Percentiles rank a stretch among this genome's conserved stretches.
Conservation (phyloP, 192 early-diverging fungal species). For the Mortierella claussenii region DNA sequence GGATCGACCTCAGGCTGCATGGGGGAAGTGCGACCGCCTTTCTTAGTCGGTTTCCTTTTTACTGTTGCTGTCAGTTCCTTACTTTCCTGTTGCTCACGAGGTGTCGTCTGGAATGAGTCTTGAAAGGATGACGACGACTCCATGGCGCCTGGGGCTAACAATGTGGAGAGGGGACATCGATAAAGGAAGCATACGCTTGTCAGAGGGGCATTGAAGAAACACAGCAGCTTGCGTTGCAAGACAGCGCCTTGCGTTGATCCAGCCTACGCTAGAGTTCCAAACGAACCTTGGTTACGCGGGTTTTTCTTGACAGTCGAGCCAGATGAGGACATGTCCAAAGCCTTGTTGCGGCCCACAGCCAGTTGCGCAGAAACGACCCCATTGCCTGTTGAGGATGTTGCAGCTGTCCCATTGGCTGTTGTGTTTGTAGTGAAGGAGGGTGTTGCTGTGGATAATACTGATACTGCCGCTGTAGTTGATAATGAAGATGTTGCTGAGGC, state of each 20-base stretch:
- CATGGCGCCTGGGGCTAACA: background rate
- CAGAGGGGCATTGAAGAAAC: too few species aligned
- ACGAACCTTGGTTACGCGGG: slow-evolving; percentile 30
- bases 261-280: too few species aligned
- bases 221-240: too few species aligned
- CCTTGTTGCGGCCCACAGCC: slow-evolving; percentile 7
- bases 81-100: background rate
- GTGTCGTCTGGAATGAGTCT: slow-evolving; percentile 32
- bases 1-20: slow-evolving; percentile 1
- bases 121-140: slow-evolving; percentile 9
- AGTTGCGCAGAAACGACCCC: too few species aligned
- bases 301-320: slow-evolving; percentile 34
- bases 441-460: background rate
- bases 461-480: too few species aligned
- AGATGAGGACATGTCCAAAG: slow-evolving; percentile 20
- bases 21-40: background rate
- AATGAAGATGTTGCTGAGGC: too few species aligned
- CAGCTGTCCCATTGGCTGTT: background rate
- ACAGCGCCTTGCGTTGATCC: too few species aligned
- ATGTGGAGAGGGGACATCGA: too few species aligned
- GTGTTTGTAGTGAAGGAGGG: background rate
- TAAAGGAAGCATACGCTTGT: too few species aligned
- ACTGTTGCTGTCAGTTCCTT: background rate
- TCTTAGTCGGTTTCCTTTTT: slow-evolving; percentile 13
- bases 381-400: too few species aligned